Percentiles rank a stretch among this genome's conserved stretches.
Evolutionary conservation across 371 early-diverging fungal genomes (phyloP).

Genomic region (Synchytrium microbalum): DNA sequence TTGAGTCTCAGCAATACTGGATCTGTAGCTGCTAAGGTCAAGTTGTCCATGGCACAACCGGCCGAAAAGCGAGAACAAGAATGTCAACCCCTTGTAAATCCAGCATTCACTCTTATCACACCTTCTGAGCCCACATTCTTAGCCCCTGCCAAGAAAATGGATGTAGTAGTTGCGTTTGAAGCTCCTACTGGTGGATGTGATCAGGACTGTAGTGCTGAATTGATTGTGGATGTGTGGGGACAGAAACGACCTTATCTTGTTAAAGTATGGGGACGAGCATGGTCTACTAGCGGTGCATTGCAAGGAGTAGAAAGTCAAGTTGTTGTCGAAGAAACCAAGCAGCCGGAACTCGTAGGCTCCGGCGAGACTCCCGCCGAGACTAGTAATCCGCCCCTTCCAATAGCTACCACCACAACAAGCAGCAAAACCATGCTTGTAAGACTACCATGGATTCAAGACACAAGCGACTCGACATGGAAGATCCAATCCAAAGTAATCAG

Average conservation of each 20-base stretch:
- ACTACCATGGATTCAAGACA: not conserved
- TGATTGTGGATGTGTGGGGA: not conserved
- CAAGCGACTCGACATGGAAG: not conserved
- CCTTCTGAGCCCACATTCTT: not conserved
- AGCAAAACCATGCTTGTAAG: not conserved
- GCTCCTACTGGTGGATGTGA: not conserved
- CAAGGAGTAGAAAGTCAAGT: not conserved
- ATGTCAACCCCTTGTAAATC: too few species aligned
- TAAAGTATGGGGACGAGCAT: not conserved
- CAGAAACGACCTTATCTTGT: not conserved
- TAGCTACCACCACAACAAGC: too few species aligned
- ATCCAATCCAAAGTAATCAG: not conserved
- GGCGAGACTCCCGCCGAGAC: not conserved
- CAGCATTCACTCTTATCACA: not conserved
- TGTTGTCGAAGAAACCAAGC: not conserved
- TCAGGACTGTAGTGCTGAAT: not conserved
- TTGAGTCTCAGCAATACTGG: not conserved
- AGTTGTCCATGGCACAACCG: not conserved
- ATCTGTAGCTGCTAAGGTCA: not conserved
- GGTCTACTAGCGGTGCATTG: not conserved
- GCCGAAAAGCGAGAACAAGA: not conserved
- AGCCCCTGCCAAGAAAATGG: not conserved
- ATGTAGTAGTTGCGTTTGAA: not conserved
- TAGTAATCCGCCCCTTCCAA: not conserved
- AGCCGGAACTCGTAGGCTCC: too few species aligned